These are phyloP conservation scores for Acanthamoeba castellanii DNA, from an alignment of 208 protist species.

Conservation along the genomic window DNA sequence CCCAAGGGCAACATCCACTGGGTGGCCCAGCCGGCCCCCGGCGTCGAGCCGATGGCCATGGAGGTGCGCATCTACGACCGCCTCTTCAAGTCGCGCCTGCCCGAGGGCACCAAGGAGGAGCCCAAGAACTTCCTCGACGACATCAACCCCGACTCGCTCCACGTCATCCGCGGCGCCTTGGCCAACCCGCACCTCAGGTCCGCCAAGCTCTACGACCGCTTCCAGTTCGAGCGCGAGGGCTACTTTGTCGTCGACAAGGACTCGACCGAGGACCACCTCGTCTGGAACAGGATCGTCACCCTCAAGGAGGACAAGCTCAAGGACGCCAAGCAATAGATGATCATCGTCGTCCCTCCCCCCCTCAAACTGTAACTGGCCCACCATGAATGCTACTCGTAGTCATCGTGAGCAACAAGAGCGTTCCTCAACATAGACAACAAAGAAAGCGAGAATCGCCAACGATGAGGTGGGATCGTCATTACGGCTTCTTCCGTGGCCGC, in stretches of 20 bases:
- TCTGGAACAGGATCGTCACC: slow-evolving; percentile 94
- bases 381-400: too few relatives aligned
- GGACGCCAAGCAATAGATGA: background rate
- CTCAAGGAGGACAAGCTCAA: slow-evolving; percentile 90
- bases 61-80: slow-evolving; percentile 90
- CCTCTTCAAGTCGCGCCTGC: slow-evolving; percentile 88
- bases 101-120: slow-evolving; percentile 65
- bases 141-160: slow-evolving; percentile 89
- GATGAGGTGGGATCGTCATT: too few relatives aligned
- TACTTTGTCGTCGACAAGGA: slow-evolving; percentile 93
- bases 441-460: too few relatives aligned
- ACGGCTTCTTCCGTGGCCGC: too few relatives aligned
- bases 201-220: slow-evolving; percentile 76
- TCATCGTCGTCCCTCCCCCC: too few relatives aligned
- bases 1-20: slow-evolving; percentile 91
- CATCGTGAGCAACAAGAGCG: too few relatives aligned
- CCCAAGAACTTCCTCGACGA: slow-evolving; percentile 78
- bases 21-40: slow-evolving; percentile 79
- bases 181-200: background rate
- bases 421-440: too few relatives aligned
- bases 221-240: slow-evolving; percentile 95
- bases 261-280: slow-evolving; percentile 83
- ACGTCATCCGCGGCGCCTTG: slow-evolving; percentile 41
- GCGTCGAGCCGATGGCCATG: slow-evolving; percentile 15
- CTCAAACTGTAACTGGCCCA: too few relatives aligned